These are phyloP conservation scores for Capsicum baccatum DNA, from an alignment of 257 asterid genomes.

Conservation along the genomic window DNA sequence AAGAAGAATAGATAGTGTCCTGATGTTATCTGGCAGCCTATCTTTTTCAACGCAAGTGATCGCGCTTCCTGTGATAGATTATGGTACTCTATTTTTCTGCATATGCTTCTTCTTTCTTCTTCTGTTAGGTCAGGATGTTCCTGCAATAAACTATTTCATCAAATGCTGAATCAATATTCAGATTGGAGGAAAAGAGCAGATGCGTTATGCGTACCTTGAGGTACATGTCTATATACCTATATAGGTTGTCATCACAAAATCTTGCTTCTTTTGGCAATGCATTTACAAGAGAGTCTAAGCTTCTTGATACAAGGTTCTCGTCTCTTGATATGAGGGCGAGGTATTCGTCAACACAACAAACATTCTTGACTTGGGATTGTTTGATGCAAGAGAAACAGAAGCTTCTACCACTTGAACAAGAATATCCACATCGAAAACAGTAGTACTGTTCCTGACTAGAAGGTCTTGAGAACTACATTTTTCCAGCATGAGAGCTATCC, in stretches of 20 bases:
- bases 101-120: conserved; percentile 37
- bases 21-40: conserved; percentile 35
- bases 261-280: conserved; percentile 42
- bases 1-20: conserved; percentile 36
- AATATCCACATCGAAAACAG: conserved; percentile 34
- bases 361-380: conserved; percentile 26
- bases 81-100: conserved; percentile 39
- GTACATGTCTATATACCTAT: conserved; percentile 42
- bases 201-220: conserved; percentile 35
- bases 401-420: conserved; percentile 37
- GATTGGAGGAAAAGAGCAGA: not conserved
- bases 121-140: conserved; percentile 44
- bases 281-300: conserved; percentile 36
- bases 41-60: conserved; percentile 38
- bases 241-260: conserved; percentile 38
- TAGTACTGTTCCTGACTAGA: conserved; percentile 36
- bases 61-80: conserved; percentile 43
- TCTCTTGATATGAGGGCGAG: conserved; percentile 35
- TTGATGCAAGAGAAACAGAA: conserved; percentile 30
- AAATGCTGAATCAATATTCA: not conserved
- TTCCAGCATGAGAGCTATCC: conserved; percentile 38
- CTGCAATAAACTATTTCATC: conserved; percentile 30
- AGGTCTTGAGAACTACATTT: conserved; percentile 37
- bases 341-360: conserved; percentile 37
- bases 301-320: conserved; percentile 32